Conservation (phyloP, 2,329 filamentous ascomycete species). For the Claviceps lovelessii region DNA sequence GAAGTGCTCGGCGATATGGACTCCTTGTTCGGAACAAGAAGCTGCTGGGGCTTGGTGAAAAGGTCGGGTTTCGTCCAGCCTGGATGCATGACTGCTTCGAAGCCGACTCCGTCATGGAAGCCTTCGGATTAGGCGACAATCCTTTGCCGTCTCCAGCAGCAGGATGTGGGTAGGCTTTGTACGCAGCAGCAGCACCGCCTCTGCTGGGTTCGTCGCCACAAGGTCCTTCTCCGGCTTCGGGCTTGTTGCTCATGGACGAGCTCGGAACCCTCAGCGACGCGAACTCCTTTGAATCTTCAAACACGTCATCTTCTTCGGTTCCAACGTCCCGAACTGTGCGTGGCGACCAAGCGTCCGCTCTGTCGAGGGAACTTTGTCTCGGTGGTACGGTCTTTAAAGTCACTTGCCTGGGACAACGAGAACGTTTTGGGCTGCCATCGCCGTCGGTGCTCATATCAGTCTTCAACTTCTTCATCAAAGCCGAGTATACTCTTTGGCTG, state of each 20-base stretch:
- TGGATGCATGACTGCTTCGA: constrained; percentile 15
- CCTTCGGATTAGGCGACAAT: constrained; percentile 4
- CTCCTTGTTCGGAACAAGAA: constrained; percentile 40
- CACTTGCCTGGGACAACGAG: not conserved
- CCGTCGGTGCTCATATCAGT: constrained; percentile 19
- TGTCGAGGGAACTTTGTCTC: constrained; percentile 8
- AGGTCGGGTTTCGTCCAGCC: constrained; percentile 31
- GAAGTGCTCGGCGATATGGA: constrained; percentile 39
- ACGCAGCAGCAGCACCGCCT: not conserved
- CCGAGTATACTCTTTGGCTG: constrained; percentile 47
- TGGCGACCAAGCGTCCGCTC: constrained; percentile 9
- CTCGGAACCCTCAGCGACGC: not conserved
- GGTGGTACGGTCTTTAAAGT: constrained; percentile 4
- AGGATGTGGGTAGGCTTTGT: constrained; percentile 6
- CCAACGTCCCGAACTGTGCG: constrained; percentile 21
- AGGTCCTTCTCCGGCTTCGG: not conserved
- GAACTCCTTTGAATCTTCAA: constrained; percentile 7
- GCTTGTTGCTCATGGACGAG: not conserved
- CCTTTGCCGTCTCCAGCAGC: constrained; percentile 5
- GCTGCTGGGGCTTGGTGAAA: constrained; percentile 36
- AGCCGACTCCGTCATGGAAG: not conserved
- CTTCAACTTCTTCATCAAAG: constrained; percentile 43
- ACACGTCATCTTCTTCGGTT: constrained; percentile 21
- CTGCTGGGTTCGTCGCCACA: not conserved
- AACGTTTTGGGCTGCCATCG: constrained; percentile 3